phyloP scores from a whole-genome alignment of 768 basidiomycete species.

The Pisolithus orientalis region DNA sequence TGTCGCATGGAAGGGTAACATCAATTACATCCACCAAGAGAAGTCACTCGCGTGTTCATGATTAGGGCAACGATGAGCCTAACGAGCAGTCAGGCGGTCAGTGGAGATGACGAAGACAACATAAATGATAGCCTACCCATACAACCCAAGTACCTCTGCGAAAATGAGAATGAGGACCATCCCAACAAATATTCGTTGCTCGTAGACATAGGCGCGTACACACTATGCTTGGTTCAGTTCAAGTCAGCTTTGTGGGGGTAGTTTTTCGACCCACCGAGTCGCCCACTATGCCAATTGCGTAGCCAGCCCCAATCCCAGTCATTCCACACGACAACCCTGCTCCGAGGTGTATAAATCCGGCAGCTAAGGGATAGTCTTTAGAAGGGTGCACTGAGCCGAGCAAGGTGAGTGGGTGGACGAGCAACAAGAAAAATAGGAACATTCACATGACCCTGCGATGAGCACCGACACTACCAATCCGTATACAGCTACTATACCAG shows the following conservation, averaged over 20 bases:
- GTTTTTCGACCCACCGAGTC: conserved; percentile 64
- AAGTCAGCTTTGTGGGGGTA: background rate
- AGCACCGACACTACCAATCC: conserved; percentile 94
- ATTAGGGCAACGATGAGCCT: conserved; percentile 86
- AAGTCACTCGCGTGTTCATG: conserved; percentile 75
- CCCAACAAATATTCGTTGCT: conserved; percentile 85
- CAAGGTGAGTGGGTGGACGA: conserved; percentile 11
- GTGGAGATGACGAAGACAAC: background rate
- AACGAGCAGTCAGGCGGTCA: background rate
- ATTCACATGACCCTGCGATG: conserved; percentile 63
- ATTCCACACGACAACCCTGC: conserved; percentile 89
- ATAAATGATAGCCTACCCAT: conserved; percentile 50
- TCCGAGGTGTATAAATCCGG: conserved; percentile 88
- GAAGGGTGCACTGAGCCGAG: conserved; percentile 47
- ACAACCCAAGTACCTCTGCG: conserved; percentile 85
- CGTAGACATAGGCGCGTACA: conserved; percentile 86
- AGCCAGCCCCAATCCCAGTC: conserved; percentile 89
- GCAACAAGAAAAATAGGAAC: conserved; percentile 7
- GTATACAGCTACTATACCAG: conserved; percentile 96
- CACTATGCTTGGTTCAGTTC: conserved; percentile 43
- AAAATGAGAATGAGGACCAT: conserved; percentile 98
- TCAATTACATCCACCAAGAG: conserved; percentile 24
- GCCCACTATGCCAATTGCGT: conserved; percentile 90
- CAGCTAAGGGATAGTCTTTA: conserved; percentile 71
- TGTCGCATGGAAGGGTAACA: background rate